Base-by-base conservation (phyloP, 192 early-diverging fungal genomes). In the Rhizoclosmatium globosum region DNA sequence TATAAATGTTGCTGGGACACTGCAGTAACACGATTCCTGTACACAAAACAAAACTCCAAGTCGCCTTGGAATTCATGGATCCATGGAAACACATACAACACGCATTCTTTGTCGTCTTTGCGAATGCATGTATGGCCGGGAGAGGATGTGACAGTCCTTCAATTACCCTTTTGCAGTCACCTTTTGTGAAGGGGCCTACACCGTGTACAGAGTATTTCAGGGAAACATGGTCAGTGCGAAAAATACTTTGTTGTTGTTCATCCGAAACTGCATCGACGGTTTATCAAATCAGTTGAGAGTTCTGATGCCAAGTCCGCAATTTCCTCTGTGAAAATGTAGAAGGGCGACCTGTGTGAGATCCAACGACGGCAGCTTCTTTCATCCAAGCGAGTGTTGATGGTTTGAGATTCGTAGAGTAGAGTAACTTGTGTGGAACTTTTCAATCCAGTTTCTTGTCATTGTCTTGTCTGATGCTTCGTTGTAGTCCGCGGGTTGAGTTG, bases 21-120 rank as follows among this genome's bases (percentile, higher is more conserved):
- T 13, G 69, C 69, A 56, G 69, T 71, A 48, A 71, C 39, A 7
- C 3, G 4, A 42, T 56, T 71, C 3, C 53, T 47, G 69, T 71
- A 31, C 31, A 71, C 69, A 56, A 71, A 71, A 21, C 69, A 2
- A 57, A 71, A 71, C 69, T 71, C 69, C 47, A 48, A 57, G 50
- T 71, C 69, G 1, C 47, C n/a, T 9, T 71, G 11, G 31, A 56
- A 21, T 42, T 7, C 9, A 57, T 68, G 9, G 4, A 47, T 41
- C 69, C 69, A 71, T 6, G 69, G 69, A 71, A 71, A 56, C 0
- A 71, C 4, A 31, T 71, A 71, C 45, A 71, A 15, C 4, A 21
- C 2, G 41, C 47, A 57, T 15, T 11, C 23, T 7, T 17, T 19
- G 13, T 47, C 48, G 48, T 47, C 43, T 6, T 17, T 6, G n/a